Base-by-base conservation (phyloP, 176 grass and related monocot species). In the Elymus sibiricus region DNA sequence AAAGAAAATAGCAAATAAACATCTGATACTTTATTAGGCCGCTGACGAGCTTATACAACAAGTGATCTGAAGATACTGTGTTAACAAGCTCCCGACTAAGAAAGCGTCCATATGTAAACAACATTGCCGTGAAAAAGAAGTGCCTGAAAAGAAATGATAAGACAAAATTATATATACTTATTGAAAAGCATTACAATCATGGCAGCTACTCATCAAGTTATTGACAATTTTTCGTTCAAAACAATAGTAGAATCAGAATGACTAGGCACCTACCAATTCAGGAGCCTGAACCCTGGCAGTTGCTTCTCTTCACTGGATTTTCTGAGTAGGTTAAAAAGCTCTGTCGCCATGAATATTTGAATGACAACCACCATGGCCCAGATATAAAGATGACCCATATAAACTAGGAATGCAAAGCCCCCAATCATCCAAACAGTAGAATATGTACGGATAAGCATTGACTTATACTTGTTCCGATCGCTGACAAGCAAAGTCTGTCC, bases 1-100 rank as follows among this genome's bases (percentile, higher is more conserved):
- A 99, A 76, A 99, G 94, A 76, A 94, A 99, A 87, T 99, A 99
- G 70, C 94, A 99, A 53, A 99, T 99, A 79, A 99, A 89, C 97
- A 99, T 99, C 83, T 99, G 97, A 42, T 99, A 99, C 72, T 99
- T 99, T 83, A 99, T 94, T 81, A 99, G 90, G 56, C 90, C 80
- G 5, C 94, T 89, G 37, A 99, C 89, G 7, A 97, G 85, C 82
- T 93, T 90, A 90, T 91, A 97, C 76, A 99, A 70, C 73, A 99
- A 91, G 77, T 91, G 92, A 85, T 99, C 94, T 88, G 97, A 93
- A 69, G 90, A 97, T 71, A 99, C 87, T 81, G 94, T 99, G 76
- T 97, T 99, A 51, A 94, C 92, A 82, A 99, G 94, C 70, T 97
- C 90, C 55, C 82, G 90, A 74, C 97, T 99, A 84, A 99, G 92